Percentiles rank a stretch among this genome's conserved stretches.
These are phyloP conservation scores for Alternaria consortialis DNA, from an alignment of 2,329 filamentous ascomycete genomes.

Conservation along the genomic window DNA sequence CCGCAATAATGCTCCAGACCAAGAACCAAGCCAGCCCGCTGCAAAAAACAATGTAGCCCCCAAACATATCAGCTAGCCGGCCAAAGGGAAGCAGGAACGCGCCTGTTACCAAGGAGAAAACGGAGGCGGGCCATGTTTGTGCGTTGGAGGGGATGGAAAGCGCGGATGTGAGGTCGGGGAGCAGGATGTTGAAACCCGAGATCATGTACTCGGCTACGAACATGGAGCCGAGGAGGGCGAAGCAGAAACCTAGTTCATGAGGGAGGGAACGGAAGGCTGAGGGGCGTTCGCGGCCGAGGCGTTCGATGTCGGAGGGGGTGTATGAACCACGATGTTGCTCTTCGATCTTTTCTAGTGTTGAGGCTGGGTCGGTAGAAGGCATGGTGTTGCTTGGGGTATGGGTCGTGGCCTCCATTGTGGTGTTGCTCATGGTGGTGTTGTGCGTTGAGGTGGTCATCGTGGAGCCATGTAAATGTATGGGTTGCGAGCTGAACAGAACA, in stretches of 20 bases:
- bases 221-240: conserved; percentile 69
- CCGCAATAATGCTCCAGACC: conserved; percentile 73
- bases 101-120: conserved; percentile 50
- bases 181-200: conserved; percentile 74
- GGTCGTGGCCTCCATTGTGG: not conserved
- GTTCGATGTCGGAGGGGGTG: conserved; percentile 59
- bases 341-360: conserved; percentile 10
- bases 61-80: conserved; percentile 67
- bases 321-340: conserved; percentile 32
- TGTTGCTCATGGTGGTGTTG: not conserved
- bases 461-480: not conserved
- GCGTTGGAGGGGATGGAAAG: conserved; percentile 74
- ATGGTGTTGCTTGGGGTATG: not conserved
- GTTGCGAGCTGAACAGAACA: not conserved
- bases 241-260: conserved; percentile 70
- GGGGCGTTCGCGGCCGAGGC: conserved; percentile 70
- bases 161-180: conserved; percentile 70
- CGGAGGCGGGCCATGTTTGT: conserved; percentile 55
- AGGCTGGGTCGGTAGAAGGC: not conserved
- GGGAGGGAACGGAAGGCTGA: conserved; percentile 61
- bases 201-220: conserved; percentile 77
- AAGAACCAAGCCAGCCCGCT: conserved; percentile 70
- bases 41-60: conserved; percentile 70
- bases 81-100: conserved; percentile 60
- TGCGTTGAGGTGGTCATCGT: not conserved